A percentile compares a stretch with the other conserved stretches of the same genome.
These are phyloP conservation scores for Aspergillus ochraceoroseus DNA, from an alignment of 2,329 filamentous ascomycete genomes.

Conservation along the genomic window DNA sequence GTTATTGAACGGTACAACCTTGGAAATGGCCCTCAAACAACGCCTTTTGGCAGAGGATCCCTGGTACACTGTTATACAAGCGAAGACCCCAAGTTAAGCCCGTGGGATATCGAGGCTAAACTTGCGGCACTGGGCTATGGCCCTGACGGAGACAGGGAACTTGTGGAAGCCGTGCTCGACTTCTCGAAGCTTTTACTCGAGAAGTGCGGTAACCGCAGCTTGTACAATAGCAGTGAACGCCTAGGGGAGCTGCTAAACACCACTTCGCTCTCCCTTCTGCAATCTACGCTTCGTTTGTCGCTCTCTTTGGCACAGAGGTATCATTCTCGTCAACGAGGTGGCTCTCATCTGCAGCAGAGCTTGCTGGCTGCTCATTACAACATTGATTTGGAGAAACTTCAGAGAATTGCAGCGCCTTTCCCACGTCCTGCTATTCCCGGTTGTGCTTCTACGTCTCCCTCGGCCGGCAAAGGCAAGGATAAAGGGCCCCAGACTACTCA, in stretches of 20 bases:
- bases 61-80: slow-evolving; percentile 46
- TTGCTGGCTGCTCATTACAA: slow-evolving; percentile 79
- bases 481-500: slow-evolving; percentile 54
- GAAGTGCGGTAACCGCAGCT: slow-evolving; percentile 92
- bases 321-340: slow-evolving; percentile 74
- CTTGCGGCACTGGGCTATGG: slow-evolving; percentile 60
- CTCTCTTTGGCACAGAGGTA: slow-evolving; percentile 89
- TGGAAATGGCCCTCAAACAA: slow-evolving; percentile 70
- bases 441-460: slow-evolving; percentile 48
- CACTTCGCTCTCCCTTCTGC: slow-evolving; percentile 72
- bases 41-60: slow-evolving; percentile 58
- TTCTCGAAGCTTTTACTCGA: slow-evolving; percentile 87
- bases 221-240: slow-evolving; percentile 89
- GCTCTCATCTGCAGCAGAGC: slow-evolving; percentile 63
- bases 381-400: slow-evolving; percentile 69
- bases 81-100: slow-evolving; percentile 56
- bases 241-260: slow-evolving; percentile 86
- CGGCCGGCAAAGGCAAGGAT: slow-evolving; percentile 69
- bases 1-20: slow-evolving; percentile 78
- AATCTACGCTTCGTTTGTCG: slow-evolving; percentile 71
- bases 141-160: slow-evolving; percentile 69
- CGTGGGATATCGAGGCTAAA: slow-evolving; percentile 51
- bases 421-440: slow-evolving; percentile 60
- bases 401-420: slow-evolving; percentile 78
- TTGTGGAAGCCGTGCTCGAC: slow-evolving; percentile 72